Percentiles rank a stretch among this genome's conserved stretches.
Conservation (phyloP, 345 rosid genomes). For the Melastoma malabathricum region DNA sequence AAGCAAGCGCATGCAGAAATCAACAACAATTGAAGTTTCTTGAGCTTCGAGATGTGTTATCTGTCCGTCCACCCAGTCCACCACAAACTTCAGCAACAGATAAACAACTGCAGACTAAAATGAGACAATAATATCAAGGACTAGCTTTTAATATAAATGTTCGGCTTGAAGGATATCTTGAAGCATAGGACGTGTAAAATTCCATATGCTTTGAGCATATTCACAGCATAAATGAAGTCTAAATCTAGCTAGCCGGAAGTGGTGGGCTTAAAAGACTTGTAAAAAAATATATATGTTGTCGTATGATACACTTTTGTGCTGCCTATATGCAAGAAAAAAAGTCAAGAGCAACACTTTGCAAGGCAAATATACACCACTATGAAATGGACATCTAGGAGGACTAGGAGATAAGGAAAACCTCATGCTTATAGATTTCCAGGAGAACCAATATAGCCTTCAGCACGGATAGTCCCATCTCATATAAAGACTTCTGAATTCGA, state of each 20-base stretch:
- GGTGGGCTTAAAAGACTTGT: too few relatives aligned
- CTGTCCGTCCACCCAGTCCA: slow-evolving; percentile 97
- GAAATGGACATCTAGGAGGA: not conserved
- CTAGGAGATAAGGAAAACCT: slow-evolving; percentile 34
- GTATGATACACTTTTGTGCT: too few relatives aligned
- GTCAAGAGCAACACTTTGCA: too few relatives aligned
- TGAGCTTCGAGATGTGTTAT: slow-evolving; percentile 77
- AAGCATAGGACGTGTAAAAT: too few relatives aligned
- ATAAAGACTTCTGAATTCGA: slow-evolving; percentile 77
- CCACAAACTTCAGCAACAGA: slow-evolving; percentile 81
- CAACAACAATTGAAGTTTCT: slow-evolving; percentile 62
- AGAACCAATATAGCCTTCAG: slow-evolving; percentile 59
- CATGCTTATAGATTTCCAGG: slow-evolving; percentile 87
- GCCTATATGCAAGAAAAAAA: too few relatives aligned
- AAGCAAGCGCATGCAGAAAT: slow-evolving; percentile 87
- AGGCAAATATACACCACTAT: too few relatives aligned
- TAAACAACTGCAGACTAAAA: slow-evolving; percentile 84
- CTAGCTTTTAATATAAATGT: not conserved
- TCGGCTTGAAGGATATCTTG: too few relatives aligned
- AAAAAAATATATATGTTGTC: too few relatives aligned
- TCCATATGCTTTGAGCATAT: too few relatives aligned
- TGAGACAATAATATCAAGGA: too few relatives aligned
- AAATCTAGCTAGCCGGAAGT: too few relatives aligned
- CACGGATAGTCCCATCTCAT: slow-evolving; percentile 78
- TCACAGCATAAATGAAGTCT: too few relatives aligned